These are phyloP conservation scores for Ophiostoma sp. DNA, from an alignment of 2,329 filamentous ascomycete genomes.

Conservation along the genomic window DNA sequence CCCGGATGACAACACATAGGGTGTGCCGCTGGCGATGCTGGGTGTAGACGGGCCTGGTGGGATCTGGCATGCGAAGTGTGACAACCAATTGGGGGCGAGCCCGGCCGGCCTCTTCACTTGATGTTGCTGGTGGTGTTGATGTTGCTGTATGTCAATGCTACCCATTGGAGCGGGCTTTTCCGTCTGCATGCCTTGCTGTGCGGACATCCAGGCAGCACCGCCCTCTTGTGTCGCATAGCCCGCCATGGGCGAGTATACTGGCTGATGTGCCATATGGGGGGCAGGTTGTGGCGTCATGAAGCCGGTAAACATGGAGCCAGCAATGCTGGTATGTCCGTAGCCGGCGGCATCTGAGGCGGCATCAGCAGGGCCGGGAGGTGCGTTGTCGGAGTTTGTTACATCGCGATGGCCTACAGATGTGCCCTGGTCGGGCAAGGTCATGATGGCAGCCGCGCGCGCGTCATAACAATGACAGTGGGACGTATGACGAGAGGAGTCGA, in stretches of 20 bases:
- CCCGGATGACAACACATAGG: background rate
- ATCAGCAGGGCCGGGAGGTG: background rate
- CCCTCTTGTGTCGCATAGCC: background rate
- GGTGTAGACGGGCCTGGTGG: background rate
- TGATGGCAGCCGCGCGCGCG: conserved; percentile 1
- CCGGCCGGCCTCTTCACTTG: background rate
- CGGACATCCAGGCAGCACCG: background rate
- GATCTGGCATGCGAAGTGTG: background rate
- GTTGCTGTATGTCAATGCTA: background rate
- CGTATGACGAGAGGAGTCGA: background rate
- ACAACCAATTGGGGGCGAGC: background rate
- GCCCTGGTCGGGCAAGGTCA: conserved; percentile 14
- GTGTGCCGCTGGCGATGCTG: background rate
- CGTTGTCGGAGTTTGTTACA: background rate
- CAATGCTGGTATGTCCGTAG: background rate
- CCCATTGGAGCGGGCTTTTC: background rate
- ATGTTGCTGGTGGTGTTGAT: background rate
- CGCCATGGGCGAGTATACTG: conserved; percentile 8
- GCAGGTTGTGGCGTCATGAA: background rate
- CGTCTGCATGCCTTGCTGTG: background rate
- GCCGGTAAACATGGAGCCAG: background rate
- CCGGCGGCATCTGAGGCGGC: background rate
- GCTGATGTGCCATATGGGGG: background rate
- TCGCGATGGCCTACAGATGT: conserved; percentile 7
- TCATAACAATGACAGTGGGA: conserved; percentile 5